Conservation (phyloP, 768 basidiomycete genomes). For the Tulasnella sp. region DNA sequence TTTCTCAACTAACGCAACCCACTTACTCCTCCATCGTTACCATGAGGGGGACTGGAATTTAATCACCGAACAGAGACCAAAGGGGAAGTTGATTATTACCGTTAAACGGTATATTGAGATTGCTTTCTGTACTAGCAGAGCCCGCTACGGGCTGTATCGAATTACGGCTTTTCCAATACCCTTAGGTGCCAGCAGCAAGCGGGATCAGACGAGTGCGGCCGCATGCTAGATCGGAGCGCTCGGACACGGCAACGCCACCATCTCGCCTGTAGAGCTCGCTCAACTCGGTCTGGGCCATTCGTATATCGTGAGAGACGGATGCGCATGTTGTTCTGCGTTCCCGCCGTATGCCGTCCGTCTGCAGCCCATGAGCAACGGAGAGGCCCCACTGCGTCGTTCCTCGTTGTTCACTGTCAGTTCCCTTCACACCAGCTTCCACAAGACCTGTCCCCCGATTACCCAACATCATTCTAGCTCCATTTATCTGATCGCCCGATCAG, state of each 20-base stretch:
- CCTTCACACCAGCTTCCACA: not conserved
- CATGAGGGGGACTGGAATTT: not conserved
- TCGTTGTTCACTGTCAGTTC: not conserved
- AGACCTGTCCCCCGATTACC: not conserved
- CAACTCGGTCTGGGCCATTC: slow-evolving; percentile 7
- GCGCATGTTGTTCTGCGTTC: not conserved
- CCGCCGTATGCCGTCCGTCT: not conserved
- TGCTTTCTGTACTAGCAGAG: not conserved
- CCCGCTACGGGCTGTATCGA: not conserved
- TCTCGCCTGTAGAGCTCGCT: not conserved
- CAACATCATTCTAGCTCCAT: not conserved
- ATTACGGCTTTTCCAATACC: not conserved
- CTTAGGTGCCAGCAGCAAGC: not conserved
- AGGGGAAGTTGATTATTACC: no score
- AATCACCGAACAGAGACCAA: not conserved
- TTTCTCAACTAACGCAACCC: not conserved
- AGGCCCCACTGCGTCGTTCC: slow-evolving; percentile 6
- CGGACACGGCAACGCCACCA: not conserved
- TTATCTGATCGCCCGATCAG: slow-evolving; percentile 2
- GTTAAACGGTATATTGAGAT: no score
- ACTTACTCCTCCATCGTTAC: not conserved
- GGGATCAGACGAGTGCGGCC: not conserved
- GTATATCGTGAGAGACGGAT: not conserved
- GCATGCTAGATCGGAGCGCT: slow-evolving; percentile 11
- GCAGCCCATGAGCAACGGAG: slow-evolving; percentile 9